Evolutionary conservation across 108 stramenopile species (phyloP).

Genomic region (Epipyxis sp.): DNA sequence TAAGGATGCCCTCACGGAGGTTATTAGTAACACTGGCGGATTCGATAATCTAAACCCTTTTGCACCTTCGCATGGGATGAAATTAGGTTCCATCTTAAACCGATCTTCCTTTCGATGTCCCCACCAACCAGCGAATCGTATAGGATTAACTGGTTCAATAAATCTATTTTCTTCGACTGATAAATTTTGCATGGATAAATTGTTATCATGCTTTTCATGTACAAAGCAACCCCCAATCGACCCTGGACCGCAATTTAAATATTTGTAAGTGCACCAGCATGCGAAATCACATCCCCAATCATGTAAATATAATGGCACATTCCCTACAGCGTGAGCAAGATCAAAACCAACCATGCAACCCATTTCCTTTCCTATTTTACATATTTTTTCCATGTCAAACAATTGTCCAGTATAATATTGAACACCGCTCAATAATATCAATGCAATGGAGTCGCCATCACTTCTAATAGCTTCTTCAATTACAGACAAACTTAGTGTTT

Average conservation of each 20-base stretch:
- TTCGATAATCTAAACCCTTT: conserved; percentile 47
- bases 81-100: conserved; percentile 39
- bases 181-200: no score
- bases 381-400: conserved; percentile 35
- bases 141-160: neutral
- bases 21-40: conserved; percentile 42
- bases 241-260: conserved; percentile 51
- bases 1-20: conserved; percentile 35
- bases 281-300: conserved; percentile 54
- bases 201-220: conserved; percentile 43
- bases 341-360: conserved; percentile 43
- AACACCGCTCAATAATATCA: conserved; percentile 47
- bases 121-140: conserved; percentile 49
- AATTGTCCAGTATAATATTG: conserved; percentile 52
- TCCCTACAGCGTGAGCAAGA: conserved; percentile 51
- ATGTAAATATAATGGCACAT: conserved; percentile 43
- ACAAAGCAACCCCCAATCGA: conserved; percentile 50
- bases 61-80: conserved; percentile 40
- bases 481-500: conserved; percentile 35
- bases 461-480: conserved; percentile 24
- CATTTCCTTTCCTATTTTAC: neutral
- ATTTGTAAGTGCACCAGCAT: conserved; percentile 59
- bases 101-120: conserved; percentile 42
- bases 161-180: neutral
- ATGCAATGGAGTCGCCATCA: conserved; percentile 19